Evolutionary conservation across 495 filamentous ascomycete species (phyloP).

Genomic region (Aspergillus saccharolyticus): DNA sequence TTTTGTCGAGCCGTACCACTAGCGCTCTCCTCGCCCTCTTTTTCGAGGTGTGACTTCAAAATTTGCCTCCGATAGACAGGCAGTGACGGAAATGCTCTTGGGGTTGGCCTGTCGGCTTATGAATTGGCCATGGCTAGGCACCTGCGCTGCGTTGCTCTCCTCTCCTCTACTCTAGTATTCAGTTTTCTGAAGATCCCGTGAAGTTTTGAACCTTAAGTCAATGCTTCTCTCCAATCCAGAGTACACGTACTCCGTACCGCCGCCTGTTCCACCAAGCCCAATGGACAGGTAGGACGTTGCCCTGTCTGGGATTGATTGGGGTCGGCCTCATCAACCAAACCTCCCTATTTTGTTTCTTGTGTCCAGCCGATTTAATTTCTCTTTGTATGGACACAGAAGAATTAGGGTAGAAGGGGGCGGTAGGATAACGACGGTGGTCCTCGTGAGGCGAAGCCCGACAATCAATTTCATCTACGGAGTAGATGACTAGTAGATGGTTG

Average conservation of each 20-base stretch:
- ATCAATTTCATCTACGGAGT: background rate
- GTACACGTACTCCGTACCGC: background rate
- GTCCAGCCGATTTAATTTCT: background rate
- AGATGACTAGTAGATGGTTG: background rate
- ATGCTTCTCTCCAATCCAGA: too few relatives aligned
- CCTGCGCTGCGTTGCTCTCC: background rate
- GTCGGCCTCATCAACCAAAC: background rate
- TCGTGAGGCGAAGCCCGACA: background rate
- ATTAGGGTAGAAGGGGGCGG: too few relatives aligned
- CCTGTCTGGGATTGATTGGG: conserved; percentile 1
- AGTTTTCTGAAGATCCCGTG: background rate
- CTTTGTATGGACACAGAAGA: background rate
- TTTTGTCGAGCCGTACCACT: conserved; percentile 6
- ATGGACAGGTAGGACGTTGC: conserved; percentile 7
- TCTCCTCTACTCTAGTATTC: too few relatives aligned
- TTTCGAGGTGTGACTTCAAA: conserved; percentile 5
- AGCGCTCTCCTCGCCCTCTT: conserved; percentile 4
- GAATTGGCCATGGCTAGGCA: background rate
- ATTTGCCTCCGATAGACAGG: background rate
- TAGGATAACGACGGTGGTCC: background rate
- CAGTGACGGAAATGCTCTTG: background rate
- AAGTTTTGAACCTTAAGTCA: background rate
- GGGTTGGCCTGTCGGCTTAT: conserved; percentile 4
- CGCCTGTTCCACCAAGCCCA: conserved; percentile 8
- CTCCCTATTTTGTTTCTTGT: background rate